Conservation (phyloP, 768 basidiomycete genomes). For the Mycena amicta region DNA sequence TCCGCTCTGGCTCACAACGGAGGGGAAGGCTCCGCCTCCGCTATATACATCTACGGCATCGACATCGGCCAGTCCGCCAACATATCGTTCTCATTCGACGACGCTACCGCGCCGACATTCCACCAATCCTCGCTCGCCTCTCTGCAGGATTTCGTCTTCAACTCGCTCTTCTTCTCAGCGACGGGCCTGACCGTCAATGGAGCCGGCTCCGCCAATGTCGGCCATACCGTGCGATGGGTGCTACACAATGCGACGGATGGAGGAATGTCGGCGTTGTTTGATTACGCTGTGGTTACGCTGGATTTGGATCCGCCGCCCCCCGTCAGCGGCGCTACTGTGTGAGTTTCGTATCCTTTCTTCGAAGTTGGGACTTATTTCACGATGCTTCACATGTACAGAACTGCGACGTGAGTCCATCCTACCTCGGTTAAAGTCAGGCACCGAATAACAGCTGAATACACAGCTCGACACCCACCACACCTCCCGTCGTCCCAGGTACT, state of each 20-base stretch:
- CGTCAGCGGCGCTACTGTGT: too few species aligned
- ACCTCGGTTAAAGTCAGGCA: too few species aligned
- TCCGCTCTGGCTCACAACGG: not conserved
- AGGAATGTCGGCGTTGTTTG: not conserved
- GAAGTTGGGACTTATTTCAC: too few species aligned
- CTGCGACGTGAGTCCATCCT: too few species aligned
- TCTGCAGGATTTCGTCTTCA: not conserved
- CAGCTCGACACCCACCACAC: not conserved
- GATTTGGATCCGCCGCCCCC: too few species aligned
- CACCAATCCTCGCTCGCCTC: not conserved
- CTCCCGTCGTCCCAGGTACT: too few species aligned
- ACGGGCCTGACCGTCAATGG: not conserved
- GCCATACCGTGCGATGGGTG: not conserved
- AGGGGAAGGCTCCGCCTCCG: not conserved
- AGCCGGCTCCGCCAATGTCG: not conserved
- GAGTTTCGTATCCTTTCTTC: too few species aligned
- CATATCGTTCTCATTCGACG: not conserved
- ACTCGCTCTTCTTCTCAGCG: not conserved
- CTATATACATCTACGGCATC: conserved; percentile 2
- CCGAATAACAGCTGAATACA: too few species aligned
- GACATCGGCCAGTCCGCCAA: not conserved
- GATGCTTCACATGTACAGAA: too few species aligned
- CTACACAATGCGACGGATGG: not conserved
- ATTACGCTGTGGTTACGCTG: not conserved
- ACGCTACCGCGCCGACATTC: not conserved